Conservation (phyloP, 2,329 filamentous ascomycete species). For the Penicillium carneum region DNA sequence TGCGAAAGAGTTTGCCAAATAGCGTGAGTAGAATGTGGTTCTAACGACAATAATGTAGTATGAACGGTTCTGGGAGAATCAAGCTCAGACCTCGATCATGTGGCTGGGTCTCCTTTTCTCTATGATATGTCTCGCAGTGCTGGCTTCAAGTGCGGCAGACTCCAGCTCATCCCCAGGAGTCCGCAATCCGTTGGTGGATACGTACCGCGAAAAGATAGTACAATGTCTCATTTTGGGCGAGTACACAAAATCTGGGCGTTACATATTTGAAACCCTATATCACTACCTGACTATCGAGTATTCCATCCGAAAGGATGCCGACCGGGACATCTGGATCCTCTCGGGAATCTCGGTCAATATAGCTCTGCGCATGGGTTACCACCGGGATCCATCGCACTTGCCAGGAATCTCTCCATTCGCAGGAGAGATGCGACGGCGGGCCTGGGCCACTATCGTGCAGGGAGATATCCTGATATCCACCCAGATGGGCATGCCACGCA, state of each 20-base stretch:
- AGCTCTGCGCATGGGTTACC: slow-evolving; percentile 66
- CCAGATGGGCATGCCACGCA: slow-evolving; percentile 68
- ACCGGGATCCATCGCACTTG: slow-evolving; percentile 63
- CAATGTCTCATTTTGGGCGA: slow-evolving; percentile 64
- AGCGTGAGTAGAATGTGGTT: background rate
- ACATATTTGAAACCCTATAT: slow-evolving; percentile 64
- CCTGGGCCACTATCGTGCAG: slow-evolving; percentile 55
- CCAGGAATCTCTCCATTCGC: slow-evolving; percentile 61
- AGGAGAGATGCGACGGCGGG: slow-evolving; percentile 59
- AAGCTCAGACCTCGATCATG: slow-evolving; percentile 47
- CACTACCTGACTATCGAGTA: slow-evolving; percentile 64
- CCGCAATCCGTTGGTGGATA: slow-evolving; percentile 24
- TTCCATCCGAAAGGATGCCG: slow-evolving; percentile 60
- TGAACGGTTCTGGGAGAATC: slow-evolving; percentile 54
- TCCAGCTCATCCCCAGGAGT: slow-evolving; percentile 15
- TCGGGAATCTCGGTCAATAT: slow-evolving; percentile 63
- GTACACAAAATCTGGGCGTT: slow-evolving; percentile 61
- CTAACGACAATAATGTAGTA: slow-evolving; percentile 43
- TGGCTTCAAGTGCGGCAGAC: slow-evolving; percentile 20
- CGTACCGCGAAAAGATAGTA: slow-evolving; percentile 48
- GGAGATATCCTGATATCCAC: slow-evolving; percentile 67
- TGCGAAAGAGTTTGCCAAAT: background rate
- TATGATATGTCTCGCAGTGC: slow-evolving; percentile 43
- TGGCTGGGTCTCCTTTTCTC: slow-evolving; percentile 57
- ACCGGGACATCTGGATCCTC: slow-evolving; percentile 62